Conservation (phyloP, 164 flowering plant species). For the Vitis vinifera region DNA sequence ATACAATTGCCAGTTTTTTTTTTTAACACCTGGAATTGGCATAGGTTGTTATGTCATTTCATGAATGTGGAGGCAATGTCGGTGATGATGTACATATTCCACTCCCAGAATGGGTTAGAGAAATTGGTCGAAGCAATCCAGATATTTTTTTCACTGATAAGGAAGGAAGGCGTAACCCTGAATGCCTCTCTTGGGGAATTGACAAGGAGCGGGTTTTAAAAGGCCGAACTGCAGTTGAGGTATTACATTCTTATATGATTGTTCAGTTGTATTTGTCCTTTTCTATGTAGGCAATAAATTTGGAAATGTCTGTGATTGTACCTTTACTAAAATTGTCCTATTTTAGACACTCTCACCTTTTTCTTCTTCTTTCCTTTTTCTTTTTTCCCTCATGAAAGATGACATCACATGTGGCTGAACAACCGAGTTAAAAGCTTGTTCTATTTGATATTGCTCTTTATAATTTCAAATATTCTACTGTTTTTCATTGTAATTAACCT, state of each 20-base stretch:
- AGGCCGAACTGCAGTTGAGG: conserved; percentile 96
- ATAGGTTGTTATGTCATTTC: conserved; percentile 93
- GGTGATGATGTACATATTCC: conserved; percentile 93
- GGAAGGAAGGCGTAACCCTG: conserved; percentile 71
- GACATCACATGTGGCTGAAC: no score
- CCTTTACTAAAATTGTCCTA: no score
- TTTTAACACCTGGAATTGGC: neutral
- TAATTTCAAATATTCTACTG: no score
- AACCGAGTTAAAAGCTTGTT: no score
- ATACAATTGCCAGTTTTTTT: neutral
- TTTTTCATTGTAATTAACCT: neutral
- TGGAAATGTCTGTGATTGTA: no score
- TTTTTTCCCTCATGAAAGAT: no score
- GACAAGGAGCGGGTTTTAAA: conserved; percentile 81
- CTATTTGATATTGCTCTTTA: no score
- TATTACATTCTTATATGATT: conserved; percentile 12
- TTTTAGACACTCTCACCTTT: no score
- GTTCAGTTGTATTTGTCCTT: no score
- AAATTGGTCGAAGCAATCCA: conserved; percentile 72
- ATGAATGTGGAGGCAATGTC: conserved; percentile 95
- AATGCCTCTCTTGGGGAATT: conserved; percentile 89
- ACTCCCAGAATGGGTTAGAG: conserved; percentile 82
- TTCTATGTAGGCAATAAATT: no score
- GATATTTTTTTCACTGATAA: conserved; percentile 81
- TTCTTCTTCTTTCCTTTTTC: no score